These are phyloP conservation scores for Groenewaldozyma sp. DNA, from an alignment of 1,139 yeast genomes.

Conservation along the genomic window DNA sequence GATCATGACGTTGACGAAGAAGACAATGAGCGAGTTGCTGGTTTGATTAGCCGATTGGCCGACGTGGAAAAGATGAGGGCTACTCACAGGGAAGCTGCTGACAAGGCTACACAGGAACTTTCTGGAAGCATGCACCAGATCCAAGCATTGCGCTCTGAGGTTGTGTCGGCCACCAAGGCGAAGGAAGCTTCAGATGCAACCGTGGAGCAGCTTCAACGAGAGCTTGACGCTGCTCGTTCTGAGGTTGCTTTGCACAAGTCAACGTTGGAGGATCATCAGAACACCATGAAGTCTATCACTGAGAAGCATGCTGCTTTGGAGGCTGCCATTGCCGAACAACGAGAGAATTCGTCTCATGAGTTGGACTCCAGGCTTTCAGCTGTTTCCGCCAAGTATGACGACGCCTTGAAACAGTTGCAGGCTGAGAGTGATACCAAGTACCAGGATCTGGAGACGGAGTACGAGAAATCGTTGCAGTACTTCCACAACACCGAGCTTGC, in stretches of 20 bases:
- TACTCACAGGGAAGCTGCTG: constrained; percentile 27
- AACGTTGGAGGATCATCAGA: constrained; percentile 10
- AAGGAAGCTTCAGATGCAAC: constrained; percentile 13
- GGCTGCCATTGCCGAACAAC: constrained; percentile 5
- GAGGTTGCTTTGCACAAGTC: constrained; percentile 14
- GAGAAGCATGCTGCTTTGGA: constrained; percentile 12
- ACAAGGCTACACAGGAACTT: constrained; percentile 22
- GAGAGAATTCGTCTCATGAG: not conserved
- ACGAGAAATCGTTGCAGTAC: constrained; percentile 60
- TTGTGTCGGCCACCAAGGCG: constrained; percentile 17
- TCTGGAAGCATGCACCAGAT: constrained; percentile 20
- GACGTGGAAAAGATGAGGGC: constrained; percentile 22
- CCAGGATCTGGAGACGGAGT: constrained; percentile 40
- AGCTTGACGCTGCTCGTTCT: constrained; percentile 10
- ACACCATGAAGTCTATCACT: constrained; percentile 31
- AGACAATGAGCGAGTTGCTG: constrained; percentile 14
- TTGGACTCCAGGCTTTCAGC: constrained; percentile 5
- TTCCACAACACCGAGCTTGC: constrained; percentile 72
- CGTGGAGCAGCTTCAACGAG: constrained; percentile 14
- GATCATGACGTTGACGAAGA: constrained; percentile 7
- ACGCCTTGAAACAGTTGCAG: constrained; percentile 2
- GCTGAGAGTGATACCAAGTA: constrained; percentile 8
- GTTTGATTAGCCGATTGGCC: constrained; percentile 17
- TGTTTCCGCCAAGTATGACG: constrained; percentile 2
- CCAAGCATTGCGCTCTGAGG: constrained; percentile 21